phyloP scores from a whole-genome alignment of 306 rosid genomes.

The Morella rubra region DNA sequence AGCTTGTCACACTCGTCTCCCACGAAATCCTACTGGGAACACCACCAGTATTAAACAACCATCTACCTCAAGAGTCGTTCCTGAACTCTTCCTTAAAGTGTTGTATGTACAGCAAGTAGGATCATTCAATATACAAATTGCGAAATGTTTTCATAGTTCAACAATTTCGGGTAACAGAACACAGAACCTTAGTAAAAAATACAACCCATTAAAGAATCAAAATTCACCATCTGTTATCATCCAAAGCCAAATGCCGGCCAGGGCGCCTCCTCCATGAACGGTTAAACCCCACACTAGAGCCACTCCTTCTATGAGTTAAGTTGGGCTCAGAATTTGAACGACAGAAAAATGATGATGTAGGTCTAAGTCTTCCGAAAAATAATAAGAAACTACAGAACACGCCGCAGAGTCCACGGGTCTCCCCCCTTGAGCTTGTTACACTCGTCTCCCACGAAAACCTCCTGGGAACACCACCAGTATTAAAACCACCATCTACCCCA shows the following conservation, averaged over 20 bases:
- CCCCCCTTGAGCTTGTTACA: slow-evolving; percentile 46
- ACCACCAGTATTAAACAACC: slow-evolving; percentile 59
- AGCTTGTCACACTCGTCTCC: slow-evolving; percentile 44
- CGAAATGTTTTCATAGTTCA: slow-evolving; percentile 23
- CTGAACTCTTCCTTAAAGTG: slow-evolving; percentile 22
- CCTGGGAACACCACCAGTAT: slow-evolving; percentile 49
- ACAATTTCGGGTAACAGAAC: background rate
- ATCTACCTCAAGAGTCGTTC: slow-evolving; percentile 53
- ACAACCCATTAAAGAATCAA: slow-evolving; percentile 15
- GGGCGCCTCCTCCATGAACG: slow-evolving; percentile 45
- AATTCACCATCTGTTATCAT: slow-evolving; percentile 36
- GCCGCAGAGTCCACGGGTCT: slow-evolving; percentile 44
- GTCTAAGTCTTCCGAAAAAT: slow-evolving; percentile 45
- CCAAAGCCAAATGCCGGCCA: slow-evolving; percentile 33
- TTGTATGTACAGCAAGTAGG: slow-evolving; percentile 42
- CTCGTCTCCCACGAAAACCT: slow-evolving; percentile 52
- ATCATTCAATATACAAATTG: slow-evolving; percentile 16
- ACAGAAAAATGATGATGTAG: slow-evolving; percentile 29
- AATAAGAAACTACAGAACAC: slow-evolving; percentile 43
- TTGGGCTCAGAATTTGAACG: slow-evolving; percentile 30
- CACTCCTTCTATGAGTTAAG: slow-evolving; percentile 32
- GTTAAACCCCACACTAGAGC: slow-evolving; percentile 34
- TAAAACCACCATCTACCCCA: slow-evolving; percentile 78
- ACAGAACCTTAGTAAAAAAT: background rate
- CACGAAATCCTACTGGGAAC: slow-evolving; percentile 60